These are phyloP conservation scores for Moricandia moricandioides DNA, from an alignment of 345 rosid genomes.

Conservation along the genomic window DNA sequence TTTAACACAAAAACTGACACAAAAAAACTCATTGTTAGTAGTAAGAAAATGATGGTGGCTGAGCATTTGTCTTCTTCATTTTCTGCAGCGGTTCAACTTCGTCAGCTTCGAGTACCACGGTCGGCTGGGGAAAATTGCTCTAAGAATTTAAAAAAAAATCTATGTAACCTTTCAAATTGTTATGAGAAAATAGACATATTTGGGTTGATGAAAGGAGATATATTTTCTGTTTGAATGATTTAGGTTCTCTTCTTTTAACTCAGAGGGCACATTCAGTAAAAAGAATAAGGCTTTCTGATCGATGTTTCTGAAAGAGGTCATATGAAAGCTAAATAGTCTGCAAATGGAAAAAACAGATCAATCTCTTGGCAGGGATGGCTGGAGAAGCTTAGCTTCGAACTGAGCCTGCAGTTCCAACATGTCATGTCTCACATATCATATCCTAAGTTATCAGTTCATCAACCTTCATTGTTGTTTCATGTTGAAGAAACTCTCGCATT, in stretches of 20 bases:
- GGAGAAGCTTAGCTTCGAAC: too few relatives aligned
- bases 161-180: too few relatives aligned
- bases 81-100: background rate
- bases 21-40: background rate
- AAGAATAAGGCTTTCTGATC: background rate
- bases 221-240: background rate
- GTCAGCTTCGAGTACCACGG: background rate
- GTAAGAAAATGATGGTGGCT: background rate
- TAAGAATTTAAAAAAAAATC: too few relatives aligned
- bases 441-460: too few relatives aligned
- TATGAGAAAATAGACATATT: too few relatives aligned
- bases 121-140: background rate
- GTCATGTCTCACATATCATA: too few relatives aligned
- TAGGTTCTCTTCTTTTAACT: background rate
- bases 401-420: too few relatives aligned
- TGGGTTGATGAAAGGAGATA: background rate
- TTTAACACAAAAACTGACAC: too few relatives aligned
- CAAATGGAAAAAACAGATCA: background rate
- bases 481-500: too few relatives aligned
- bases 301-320: background rate
- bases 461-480: too few relatives aligned
- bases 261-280: background rate
- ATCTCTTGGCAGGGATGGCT: too few relatives aligned
- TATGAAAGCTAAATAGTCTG: background rate
- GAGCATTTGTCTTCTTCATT: background rate